Evolutionary conservation across 352 stramenopile species (phyloP).

Genomic region (Thraustochytrium sp.): DNA sequence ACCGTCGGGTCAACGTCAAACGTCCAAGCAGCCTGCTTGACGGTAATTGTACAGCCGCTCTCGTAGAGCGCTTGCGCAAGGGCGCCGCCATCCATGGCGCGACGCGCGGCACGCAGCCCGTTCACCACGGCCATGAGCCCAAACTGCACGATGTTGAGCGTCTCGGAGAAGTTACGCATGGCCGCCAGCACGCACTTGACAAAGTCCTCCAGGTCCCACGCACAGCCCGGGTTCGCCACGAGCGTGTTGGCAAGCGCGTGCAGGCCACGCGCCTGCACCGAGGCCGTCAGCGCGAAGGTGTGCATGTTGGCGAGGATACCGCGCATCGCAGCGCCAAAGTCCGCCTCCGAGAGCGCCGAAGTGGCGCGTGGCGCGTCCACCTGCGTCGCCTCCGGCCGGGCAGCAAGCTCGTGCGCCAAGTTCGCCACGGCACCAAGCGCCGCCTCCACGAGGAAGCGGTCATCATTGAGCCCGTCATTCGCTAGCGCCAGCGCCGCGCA

Average conservation of each 20-base stretch:
- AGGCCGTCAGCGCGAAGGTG: neutral
- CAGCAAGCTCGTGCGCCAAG: neutral
- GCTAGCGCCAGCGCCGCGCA: neutral
- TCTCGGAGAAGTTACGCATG: constrained; percentile 34
- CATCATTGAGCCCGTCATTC: neutral
- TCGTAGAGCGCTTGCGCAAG: constrained; percentile 9
- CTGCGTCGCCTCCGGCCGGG: neutral
- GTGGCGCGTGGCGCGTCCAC: neutral
- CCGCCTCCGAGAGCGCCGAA: neutral
- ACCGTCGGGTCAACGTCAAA: constrained; percentile 31
- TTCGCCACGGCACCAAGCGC: constrained; percentile 3
- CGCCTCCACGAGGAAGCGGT: neutral
- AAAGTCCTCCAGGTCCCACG: constrained; percentile 2
- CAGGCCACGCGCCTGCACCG: neutral
- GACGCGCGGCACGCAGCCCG: neutral
- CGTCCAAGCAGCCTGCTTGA: constrained; percentile 22
- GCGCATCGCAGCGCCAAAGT: neutral
- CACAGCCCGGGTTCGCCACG: neutral
- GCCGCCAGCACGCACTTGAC: neutral
- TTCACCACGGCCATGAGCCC: constrained; percentile 10
- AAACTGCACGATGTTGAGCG: neutral
- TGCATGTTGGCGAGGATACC: neutral
- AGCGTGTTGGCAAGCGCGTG: constrained; percentile 27
- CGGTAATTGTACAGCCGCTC: neutral
- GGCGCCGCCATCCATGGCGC: neutral